Evolutionary conservation across 2,329 filamentous ascomycete genomes (phyloP), one percentile per base, ranked within the genome.

Genomic region (Colletotrichum chrysophilum): DNA sequence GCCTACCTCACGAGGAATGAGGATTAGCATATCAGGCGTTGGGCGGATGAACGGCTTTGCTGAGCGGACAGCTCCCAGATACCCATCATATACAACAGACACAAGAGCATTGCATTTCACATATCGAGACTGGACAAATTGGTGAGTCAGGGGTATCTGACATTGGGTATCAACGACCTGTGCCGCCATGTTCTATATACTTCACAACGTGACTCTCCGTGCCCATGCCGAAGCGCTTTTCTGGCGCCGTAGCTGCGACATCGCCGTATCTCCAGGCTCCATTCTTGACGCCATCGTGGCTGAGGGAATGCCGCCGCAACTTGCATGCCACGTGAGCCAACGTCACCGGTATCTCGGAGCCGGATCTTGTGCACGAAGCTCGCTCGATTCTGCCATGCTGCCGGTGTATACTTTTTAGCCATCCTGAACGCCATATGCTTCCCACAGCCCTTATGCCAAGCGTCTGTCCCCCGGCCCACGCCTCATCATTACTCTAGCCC

Each of bases 21-120:
- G 61, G 69, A 36, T 52, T 70, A 30, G 56, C 60, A 72, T 71
- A 64, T n/a, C 56, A 24, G 73, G 73, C 73, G 73, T 75, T 75
- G 70, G 69, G 73, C 69, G 73, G 56, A 73, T 64, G 56, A 73
- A 73, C 32, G 38, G 64, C 69, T 75, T 75, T 73, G 73, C 73
- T 64, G 73, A 71, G 72, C 72, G 72, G 52, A 71, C 30, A 74
- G 67, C 73, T 67, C 61, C 64, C 70, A 68, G 73, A 75, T 75
- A 75, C 73, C 72, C 72, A 61, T 73, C 64, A 71, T 30, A 64
- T 64, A 67, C 26, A 60, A 43, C 32, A 58, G 21, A 70, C 48
- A 67, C 30, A 61, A 36, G n/a, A n/a, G 36, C 14, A 60, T 65
- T 74, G 60, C 21, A 66, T 48, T 70, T 70, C 67, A 70, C 38